Percentiles rank a stretch among this genome's conserved stretches.
Conservation (phyloP, 139 green algal genomes). For the Chlorella sp. region DNA sequence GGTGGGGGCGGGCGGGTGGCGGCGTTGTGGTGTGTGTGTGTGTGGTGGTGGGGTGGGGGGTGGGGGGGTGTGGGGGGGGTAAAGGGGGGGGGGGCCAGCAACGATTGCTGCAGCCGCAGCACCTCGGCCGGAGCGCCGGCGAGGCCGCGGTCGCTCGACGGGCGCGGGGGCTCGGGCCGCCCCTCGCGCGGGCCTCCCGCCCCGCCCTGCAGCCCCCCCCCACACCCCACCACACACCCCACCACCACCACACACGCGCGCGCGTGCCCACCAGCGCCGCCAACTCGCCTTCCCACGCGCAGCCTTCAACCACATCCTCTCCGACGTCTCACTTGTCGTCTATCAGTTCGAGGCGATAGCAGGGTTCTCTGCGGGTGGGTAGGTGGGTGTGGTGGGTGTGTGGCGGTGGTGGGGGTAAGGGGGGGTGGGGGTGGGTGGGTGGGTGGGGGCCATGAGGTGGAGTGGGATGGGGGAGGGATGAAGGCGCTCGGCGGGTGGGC, state of each 20-base stretch:
- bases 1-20: background rate
- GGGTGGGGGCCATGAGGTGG: too few species aligned
- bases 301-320: slow-evolving; percentile 97
- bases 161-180: background rate
- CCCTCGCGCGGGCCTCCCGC: background rate
- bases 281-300: background rate
- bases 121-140: too few species aligned
- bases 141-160: too few species aligned
- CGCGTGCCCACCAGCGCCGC: background rate
- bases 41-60: too few species aligned
- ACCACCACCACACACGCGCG: background rate
- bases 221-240: background rate
- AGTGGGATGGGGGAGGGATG: too few species aligned
- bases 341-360: slow-evolving; percentile 92
- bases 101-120: too few species aligned
- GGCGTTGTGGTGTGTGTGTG: background rate
- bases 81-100: too few species aligned
- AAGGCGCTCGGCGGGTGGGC: too few species aligned
- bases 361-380: slow-evolving; percentile 85
- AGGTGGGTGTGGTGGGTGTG: background rate
- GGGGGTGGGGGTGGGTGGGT: too few species aligned
- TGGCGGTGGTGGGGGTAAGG: too few species aligned
- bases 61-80: too few species aligned
- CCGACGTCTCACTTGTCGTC: slow-evolving; percentile 93
- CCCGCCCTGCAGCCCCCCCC: background rate